phyloP scores from a whole-genome alignment of 1,284 basidiomycete genomes.

The Thecaphora thlaspeos region DNA sequence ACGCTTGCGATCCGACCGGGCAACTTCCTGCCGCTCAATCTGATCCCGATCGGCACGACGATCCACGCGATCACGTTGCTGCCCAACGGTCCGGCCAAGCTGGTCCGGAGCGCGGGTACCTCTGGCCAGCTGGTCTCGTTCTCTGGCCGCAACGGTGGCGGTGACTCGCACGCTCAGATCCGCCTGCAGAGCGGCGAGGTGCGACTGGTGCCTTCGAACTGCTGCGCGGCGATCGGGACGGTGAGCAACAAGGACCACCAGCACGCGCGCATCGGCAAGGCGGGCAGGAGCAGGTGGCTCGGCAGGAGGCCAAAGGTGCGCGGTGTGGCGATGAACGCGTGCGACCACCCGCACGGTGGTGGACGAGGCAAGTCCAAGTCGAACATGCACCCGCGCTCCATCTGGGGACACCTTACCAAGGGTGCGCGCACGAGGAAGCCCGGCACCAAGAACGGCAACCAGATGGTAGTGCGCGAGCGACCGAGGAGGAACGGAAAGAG shows the following conservation, averaged over 20 bases:
- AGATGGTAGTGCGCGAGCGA: slow-evolving; percentile 84
- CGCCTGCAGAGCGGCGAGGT: slow-evolving; percentile 90
- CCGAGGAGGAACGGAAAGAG: slow-evolving; percentile 78
- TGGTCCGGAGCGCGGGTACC: slow-evolving; percentile 86
- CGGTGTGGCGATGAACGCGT: slow-evolving; percentile 97
- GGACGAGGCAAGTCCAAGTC: slow-evolving; percentile 97
- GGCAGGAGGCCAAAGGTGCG: slow-evolving; percentile 83
- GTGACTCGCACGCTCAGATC: slow-evolving; percentile 72
- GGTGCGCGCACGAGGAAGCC: slow-evolving; percentile 89
- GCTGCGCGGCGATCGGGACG: slow-evolving; percentile 83
- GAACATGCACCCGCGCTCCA: slow-evolving; percentile 65
- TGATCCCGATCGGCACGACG: slow-evolving; percentile 87
- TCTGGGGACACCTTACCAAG: slow-evolving; percentile 88
- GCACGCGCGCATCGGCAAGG: slow-evolving; percentile 81
- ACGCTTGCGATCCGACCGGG: slow-evolving; percentile 83
- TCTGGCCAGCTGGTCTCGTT: slow-evolving; percentile 69
- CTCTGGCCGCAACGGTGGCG: slow-evolving; percentile 46
- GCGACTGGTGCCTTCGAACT: slow-evolving; percentile 76
- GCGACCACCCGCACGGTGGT: slow-evolving; percentile 95
- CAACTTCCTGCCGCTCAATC: slow-evolving; percentile 85
- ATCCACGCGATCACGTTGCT: slow-evolving; percentile 82
- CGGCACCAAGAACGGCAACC: slow-evolving; percentile 80
- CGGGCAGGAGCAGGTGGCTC: slow-evolving; percentile 84
- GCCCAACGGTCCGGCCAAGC: slow-evolving; percentile 73
- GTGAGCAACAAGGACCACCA: slow-evolving; percentile 93